Base-by-base conservation (phyloP, 192 early-diverging fungal genomes). In the Coemansia sp. region DNA sequence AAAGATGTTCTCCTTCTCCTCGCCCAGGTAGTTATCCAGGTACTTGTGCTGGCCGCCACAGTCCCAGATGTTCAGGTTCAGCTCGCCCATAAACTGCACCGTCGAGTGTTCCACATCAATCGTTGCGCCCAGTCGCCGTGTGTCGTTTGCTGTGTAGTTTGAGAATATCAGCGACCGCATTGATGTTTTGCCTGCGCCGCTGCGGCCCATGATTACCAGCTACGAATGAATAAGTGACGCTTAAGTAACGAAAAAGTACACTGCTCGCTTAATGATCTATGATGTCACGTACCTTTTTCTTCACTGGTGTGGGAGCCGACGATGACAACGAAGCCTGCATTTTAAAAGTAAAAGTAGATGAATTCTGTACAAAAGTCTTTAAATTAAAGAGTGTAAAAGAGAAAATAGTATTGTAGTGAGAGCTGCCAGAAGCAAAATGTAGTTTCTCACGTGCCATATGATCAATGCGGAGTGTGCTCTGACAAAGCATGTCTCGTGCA, bases 131-230 rank as follows among this genome's bases (percentile, higher is more conserved):
- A 99, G 89, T 20, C 94, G 84, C 34, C 95, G 84, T 5, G 97
- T 99, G 64, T 99, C 95, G 66, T 88, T 72, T 3, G 97, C 95
- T 57, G 96, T 90, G 74, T 96, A 97, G 82, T 97, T 98, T 3
- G 94, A 91, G 66, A 99, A 99, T 65, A 99, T 97, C 65, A 99
- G 94, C 20, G 93, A 94, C 60, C 95, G 86, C 97, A 99, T 99
- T 31, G 94, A 97, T 19, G 97, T 99, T 86, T 99, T 99, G 49
- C 97, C 97, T 2, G 93, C 90, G 7, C 95, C 95, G 69, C 89
- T 91, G 71, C 93, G 92, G 26, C 97, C 97, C 97, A 99, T 97
- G 78, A 99, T 86, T 37, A 99, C 87, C 17, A 98, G 90, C 93
- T 98, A 75, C 34, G 31, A 34, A 34, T 34, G 31, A 34, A 36